Conservation (phyloP, 208 protist species). For the Crithidia thermophila region DNA sequence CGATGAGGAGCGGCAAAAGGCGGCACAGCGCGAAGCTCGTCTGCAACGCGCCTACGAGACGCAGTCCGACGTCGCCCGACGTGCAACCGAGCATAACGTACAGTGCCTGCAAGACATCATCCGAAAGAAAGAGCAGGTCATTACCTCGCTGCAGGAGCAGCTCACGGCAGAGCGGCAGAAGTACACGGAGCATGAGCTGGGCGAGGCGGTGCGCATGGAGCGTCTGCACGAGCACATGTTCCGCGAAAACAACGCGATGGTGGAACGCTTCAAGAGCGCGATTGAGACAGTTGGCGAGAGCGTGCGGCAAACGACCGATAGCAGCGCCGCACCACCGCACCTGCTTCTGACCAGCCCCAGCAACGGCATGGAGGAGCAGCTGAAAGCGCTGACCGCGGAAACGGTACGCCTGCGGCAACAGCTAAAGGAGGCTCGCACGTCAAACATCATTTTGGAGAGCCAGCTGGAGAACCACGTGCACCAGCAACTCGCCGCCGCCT, state of each 20-base stretch:
- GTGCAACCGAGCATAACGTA: conserved; percentile 82
- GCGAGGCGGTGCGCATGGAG: conserved; percentile 85
- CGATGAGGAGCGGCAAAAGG: conserved; percentile 67
- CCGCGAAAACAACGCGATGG: conserved; percentile 82
- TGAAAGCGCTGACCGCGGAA: conserved; percentile 68
- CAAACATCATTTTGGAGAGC: conserved; percentile 75
- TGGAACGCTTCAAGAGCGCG: conserved; percentile 78
- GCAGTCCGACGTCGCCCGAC: conserved; percentile 69
- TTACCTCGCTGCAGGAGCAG: conserved; percentile 75
- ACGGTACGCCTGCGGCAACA: conserved; percentile 69
- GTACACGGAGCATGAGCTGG: conserved; percentile 68
- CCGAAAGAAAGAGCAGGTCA: conserved; percentile 68
- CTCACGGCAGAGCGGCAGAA: conserved; percentile 76
- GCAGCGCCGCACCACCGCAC: background rate
- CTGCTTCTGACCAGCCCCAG: conserved; percentile 14
- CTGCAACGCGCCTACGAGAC: conserved; percentile 67
- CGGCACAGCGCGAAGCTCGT: conserved; percentile 57
- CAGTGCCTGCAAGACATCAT: conserved; percentile 78
- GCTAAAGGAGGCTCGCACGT: conserved; percentile 57
- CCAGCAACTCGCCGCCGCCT: conserved; percentile 31
- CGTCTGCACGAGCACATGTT: conserved; percentile 84
- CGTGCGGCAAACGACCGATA: conserved; percentile 18
- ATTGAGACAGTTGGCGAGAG: conserved; percentile 61
- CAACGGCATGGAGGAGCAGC: conserved; percentile 43
- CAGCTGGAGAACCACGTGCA: conserved; percentile 65